Conservation (phyloP, 345 rosid genomes). For the Corchorus capsularis region DNA sequence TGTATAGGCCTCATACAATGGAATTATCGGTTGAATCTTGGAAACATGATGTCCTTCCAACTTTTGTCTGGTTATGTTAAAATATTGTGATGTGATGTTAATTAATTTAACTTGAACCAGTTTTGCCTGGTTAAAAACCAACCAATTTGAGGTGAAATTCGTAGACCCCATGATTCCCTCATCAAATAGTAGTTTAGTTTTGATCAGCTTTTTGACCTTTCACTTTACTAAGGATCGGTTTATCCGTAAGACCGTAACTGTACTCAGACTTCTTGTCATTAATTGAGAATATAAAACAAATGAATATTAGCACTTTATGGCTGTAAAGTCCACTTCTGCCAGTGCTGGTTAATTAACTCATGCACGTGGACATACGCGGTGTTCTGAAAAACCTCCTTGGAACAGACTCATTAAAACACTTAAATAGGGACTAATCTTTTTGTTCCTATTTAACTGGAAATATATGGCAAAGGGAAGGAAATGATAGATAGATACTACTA, state of each 20-base stretch:
- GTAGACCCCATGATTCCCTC: neutral
- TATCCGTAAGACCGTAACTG: neutral
- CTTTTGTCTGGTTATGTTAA: constrained; percentile 13
- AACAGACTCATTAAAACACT: no score
- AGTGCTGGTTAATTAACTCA: neutral
- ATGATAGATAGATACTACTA: no score
- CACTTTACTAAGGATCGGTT: neutral
- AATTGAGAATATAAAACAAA: neutral
- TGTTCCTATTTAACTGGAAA: no score
- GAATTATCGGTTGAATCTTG: constrained; percentile 14
- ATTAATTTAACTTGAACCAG: neutral
- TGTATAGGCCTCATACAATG: neutral
- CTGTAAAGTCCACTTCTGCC: constrained; percentile 26
- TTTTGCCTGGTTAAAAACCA: neutral
- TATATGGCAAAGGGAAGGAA: no score
- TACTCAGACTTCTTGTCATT: neutral
- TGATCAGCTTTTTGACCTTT: neutral
- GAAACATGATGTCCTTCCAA: constrained; percentile 14
- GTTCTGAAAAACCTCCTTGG: no score
- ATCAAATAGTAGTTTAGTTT: neutral
- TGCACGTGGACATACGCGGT: constrained; percentile 4
- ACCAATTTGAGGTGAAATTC: neutral
- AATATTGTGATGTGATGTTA: neutral
- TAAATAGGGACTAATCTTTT: no score
- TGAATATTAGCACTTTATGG: neutral